phyloP scores from a whole-genome alignment of 257 asterid genomes.

The Avicennia marina region DNA sequence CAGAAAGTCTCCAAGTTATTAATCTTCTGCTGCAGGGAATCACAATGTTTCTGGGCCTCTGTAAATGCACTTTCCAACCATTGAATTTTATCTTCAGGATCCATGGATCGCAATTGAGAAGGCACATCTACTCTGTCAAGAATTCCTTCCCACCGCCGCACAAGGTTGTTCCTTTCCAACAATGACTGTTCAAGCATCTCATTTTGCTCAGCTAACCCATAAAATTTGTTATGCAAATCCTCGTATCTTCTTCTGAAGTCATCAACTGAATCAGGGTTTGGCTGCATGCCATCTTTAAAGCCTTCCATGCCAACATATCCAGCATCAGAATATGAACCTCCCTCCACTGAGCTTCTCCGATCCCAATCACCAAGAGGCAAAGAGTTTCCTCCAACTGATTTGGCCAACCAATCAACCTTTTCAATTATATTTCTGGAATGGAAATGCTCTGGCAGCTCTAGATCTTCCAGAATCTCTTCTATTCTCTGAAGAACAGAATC shows the following conservation, averaged over 20 bases:
- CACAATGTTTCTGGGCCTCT: conserved; percentile 57
- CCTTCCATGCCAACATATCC: conserved; percentile 59
- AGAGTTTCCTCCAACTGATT: conserved; percentile 56
- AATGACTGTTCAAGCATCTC: conserved; percentile 99
- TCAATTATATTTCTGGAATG: conserved; percentile 80
- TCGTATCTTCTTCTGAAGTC: conserved; percentile 68
- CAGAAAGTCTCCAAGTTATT: conserved; percentile 51
- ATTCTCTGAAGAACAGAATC: conserved; percentile 92
- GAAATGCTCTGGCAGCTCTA: conserved; percentile 91
- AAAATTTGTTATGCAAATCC: conserved; percentile 80
- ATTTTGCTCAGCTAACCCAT: conserved; percentile 92
- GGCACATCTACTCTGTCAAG: conserved; percentile 70
- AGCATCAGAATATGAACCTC: conserved; percentile 55
- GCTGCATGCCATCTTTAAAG: conserved; percentile 57
- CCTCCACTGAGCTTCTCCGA: conserved; percentile 50
- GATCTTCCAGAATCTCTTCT: conserved; percentile 93
- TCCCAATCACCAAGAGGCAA: conserved; percentile 60
- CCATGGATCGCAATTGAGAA: conserved; percentile 70
- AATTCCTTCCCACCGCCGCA: conserved; percentile 86
- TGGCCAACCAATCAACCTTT: conserved; percentile 87
- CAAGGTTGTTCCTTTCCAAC: conserved; percentile 85
- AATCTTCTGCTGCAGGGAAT: conserved; percentile 74
- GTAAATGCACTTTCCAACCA: conserved; percentile 71
- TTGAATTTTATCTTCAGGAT: conserved; percentile 80
- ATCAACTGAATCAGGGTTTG: conserved; percentile 47